Conservation (phyloP, 805 yeast species). For the Komagataella pseudopastoris region DNA sequence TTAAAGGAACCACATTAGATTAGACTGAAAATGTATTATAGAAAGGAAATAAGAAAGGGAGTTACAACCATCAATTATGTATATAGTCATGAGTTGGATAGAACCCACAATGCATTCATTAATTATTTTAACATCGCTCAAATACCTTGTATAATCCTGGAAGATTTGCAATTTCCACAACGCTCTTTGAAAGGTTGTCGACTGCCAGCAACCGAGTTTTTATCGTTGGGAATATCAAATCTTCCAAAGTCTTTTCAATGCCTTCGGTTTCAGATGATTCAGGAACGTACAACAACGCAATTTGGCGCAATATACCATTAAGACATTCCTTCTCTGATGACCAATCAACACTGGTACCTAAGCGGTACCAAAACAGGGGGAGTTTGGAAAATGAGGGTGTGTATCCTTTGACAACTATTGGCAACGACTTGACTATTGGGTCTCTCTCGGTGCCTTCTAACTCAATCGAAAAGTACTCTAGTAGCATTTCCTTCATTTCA, state of each 20-base stretch:
- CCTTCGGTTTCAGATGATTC: conserved; percentile 20
- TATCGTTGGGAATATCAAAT: conserved; percentile 49
- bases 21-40: not conserved
- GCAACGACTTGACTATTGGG: conserved; percentile 37
- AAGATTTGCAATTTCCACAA: conserved; percentile 77
- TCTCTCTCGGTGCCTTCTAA: conserved; percentile 16
- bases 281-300: conserved; percentile 68
- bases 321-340: conserved; percentile 57
- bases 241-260: conserved; percentile 32
- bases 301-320: conserved; percentile 45
- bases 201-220: conserved; percentile 58
- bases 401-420: conserved; percentile 54
- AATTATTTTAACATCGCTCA: conserved; percentile 58
- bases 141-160: conserved; percentile 88
- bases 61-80: not conserved
- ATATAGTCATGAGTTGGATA: not conserved
- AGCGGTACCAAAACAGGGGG: conserved; percentile 48
- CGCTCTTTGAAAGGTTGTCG: conserved; percentile 29
- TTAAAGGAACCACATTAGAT: conserved; percentile 10
- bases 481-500: conserved; percentile 62
- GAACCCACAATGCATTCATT: not conserved
- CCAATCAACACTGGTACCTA: conserved; percentile 53
- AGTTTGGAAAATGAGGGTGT: conserved; percentile 51
- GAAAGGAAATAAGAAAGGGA: not conserved
- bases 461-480: conserved; percentile 59